Conservation (phyloP, 2,329 filamentous ascomycete genomes). For the Pseudogymnoascus sp. region DNA sequence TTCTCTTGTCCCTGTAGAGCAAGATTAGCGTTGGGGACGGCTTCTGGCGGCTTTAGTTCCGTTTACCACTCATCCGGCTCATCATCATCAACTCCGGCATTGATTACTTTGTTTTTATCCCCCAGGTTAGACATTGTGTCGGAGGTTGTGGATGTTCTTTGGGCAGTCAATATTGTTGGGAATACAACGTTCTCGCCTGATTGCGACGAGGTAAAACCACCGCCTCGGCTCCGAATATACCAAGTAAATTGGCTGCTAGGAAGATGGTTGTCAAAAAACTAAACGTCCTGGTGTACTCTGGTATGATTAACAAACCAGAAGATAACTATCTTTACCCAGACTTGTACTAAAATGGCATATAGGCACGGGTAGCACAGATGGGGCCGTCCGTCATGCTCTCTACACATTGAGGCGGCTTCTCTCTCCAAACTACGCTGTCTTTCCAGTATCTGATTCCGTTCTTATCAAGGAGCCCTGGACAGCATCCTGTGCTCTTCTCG, state of each 20-base stretch:
- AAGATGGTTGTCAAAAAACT: constrained; percentile 60
- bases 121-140: constrained; percentile 26
- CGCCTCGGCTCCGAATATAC: not conserved
- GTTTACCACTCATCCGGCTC: constrained; percentile 92
- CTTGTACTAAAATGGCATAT: constrained; percentile 14
- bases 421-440: constrained; percentile 86
- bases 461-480: constrained; percentile 90
- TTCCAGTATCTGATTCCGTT: constrained; percentile 69
- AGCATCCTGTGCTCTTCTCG: constrained; percentile 76
- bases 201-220: not conserved
- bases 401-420: constrained; percentile 80
- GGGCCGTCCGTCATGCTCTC: constrained; percentile 84
- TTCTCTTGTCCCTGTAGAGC: constrained; percentile 78
- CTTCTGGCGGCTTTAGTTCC: constrained; percentile 15
- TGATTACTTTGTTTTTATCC: constrained; percentile 22
- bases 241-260: not conserved
- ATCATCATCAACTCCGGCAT: constrained; percentile 58
- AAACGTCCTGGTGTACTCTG: constrained; percentile 91
- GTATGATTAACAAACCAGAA: constrained; percentile 39
- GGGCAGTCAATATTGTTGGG: constrained; percentile 15
- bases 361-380: constrained; percentile 79
- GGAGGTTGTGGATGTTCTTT: constrained; percentile 4
- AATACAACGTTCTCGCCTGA: constrained; percentile 10
- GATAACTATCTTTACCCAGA: not conserved
- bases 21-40: constrained; percentile 18